These are phyloP conservation scores for Fusarium humuli DNA, from an alignment of 2,329 filamentous ascomycete genomes.

Conservation along the genomic window DNA sequence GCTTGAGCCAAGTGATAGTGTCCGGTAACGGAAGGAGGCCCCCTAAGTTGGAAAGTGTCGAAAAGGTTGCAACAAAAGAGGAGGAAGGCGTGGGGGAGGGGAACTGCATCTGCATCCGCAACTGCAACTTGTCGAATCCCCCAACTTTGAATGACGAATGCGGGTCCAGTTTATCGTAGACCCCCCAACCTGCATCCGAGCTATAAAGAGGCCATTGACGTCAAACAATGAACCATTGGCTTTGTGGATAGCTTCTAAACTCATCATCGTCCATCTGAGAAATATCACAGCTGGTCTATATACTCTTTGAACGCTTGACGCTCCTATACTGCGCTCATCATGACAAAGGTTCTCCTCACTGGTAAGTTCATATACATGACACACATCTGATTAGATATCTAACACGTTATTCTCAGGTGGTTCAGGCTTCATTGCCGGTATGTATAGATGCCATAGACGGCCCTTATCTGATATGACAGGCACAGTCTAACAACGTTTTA, in stretches of 20 bases:
- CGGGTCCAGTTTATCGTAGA: slow-evolving; percentile 31
- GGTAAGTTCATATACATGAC: slow-evolving; percentile 30
- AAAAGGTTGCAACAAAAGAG: slow-evolving; percentile 12
- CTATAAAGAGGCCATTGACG: slow-evolving; percentile 23
- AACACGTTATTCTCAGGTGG: slow-evolving; percentile 43
- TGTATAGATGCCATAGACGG: slow-evolving; percentile 4
- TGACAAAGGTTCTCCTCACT: slow-evolving; percentile 51
- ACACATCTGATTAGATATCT: neutral
- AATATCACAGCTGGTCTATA: neutral
- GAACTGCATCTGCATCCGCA: neutral
- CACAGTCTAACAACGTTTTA: slow-evolving; percentile 39
- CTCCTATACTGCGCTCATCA: slow-evolving; percentile 11
- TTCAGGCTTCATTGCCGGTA: slow-evolving; percentile 53
- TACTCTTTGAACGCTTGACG: neutral
- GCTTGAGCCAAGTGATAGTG: neutral
- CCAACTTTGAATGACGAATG: slow-evolving; percentile 43
- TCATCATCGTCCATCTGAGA: neutral
- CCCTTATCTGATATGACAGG: neutral
- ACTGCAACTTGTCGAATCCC: slow-evolving; percentile 24
- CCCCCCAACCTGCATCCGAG: slow-evolving; percentile 13
- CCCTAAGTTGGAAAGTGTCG: neutral
- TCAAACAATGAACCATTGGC: slow-evolving; percentile 3
- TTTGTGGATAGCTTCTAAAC: neutral
- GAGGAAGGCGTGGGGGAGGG: slow-evolving; percentile 28
- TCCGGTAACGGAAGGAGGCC: slow-evolving; percentile 18